Evolutionary conservation across 164 flowering plant species (phyloP).

Genomic region (Chloranthus sessilifolius): DNA sequence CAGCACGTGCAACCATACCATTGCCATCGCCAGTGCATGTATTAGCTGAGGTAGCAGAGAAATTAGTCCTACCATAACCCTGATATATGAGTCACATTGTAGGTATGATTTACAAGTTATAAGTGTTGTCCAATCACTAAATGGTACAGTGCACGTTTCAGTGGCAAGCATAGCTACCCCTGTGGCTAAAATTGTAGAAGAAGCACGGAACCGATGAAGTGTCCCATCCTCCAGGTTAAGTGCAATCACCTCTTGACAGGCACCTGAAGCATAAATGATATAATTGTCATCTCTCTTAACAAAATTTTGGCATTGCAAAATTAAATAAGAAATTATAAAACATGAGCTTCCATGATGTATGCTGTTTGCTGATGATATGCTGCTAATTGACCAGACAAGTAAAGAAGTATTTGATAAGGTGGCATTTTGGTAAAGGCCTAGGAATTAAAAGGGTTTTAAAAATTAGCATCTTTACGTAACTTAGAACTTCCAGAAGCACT

Average conservation of each 20-base stretch:
- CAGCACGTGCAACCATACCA: constrained; percentile 99
- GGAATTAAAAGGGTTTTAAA: no score
- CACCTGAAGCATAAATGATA: constrained; percentile 38
- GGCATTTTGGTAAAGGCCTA: no score
- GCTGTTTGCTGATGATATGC: no score
- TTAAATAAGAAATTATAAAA: no score
- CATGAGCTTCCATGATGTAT: no score
- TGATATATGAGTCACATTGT: constrained; percentile 20
- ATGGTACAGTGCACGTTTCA: not conserved
- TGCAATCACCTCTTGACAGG: constrained; percentile 97
- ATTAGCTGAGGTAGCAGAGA: constrained; percentile 99
- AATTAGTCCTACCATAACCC: constrained; percentile 98
- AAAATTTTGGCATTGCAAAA: no score
- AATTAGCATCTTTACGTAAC: no score
- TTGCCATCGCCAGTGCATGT: constrained; percentile 99
- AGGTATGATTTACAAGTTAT: not conserved
- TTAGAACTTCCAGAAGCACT: not conserved
- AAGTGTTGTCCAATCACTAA: no score
- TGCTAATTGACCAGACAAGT: no score
- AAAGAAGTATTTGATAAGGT: no score
- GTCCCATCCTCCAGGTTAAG: constrained; percentile 99
- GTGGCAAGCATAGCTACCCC: constrained; percentile 45
- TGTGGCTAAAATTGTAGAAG: constrained; percentile 90
- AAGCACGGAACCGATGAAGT: constrained; percentile 82
- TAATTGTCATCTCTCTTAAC: no score